Evolutionary conservation across 306 rosid species (phyloP), one percentile per base, ranked within the genome.

Genomic region (Crataegus laevigata): DNA sequence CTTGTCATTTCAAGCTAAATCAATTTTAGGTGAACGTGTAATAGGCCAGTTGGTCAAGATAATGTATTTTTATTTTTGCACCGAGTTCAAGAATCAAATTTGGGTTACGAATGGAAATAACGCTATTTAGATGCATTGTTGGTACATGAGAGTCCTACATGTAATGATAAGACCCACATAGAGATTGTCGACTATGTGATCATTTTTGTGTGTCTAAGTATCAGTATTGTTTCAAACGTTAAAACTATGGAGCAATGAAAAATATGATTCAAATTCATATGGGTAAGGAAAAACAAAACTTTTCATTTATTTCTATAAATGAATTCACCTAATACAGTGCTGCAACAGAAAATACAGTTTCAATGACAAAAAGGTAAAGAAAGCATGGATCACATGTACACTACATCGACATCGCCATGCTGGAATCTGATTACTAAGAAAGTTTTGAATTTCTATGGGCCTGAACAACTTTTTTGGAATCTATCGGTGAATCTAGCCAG

Each of bases 401-500:
- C 54, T 5, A 47, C 54, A 47, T 47, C 54, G 54, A 18, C 54
- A 47, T 47, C 21, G 0, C 54, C 54, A 6, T 47, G 54, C 54
- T 3, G 8, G 54, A 5, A 47, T 47, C 54, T 47, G 54, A 17
- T 47, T 15, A 47, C 3, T 17, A 15, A 15, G 21, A 17, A 47
- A 18, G 54, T 47, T 47, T 45, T 5, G 54, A 47, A 17, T 47
- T 47, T 47, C 54, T 47, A 17, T 15, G 21, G 21, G 18, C 54
- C 21, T 15, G 54, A 47, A 47, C 3, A 47, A 5, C 8, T 15
- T 47, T 15, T 34, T 60, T 19, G 0, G 58, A 38, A 59, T 73
- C 29, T 25, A 47, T 47, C 0, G 21, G 6, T 25, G 21, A 22
- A 43, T 32, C 24, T 38, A 28, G 68, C 90, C 84, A 86, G 97